Conservation (phyloP, 805 yeast genomes). For the Yamadazyma sp. region DNA sequence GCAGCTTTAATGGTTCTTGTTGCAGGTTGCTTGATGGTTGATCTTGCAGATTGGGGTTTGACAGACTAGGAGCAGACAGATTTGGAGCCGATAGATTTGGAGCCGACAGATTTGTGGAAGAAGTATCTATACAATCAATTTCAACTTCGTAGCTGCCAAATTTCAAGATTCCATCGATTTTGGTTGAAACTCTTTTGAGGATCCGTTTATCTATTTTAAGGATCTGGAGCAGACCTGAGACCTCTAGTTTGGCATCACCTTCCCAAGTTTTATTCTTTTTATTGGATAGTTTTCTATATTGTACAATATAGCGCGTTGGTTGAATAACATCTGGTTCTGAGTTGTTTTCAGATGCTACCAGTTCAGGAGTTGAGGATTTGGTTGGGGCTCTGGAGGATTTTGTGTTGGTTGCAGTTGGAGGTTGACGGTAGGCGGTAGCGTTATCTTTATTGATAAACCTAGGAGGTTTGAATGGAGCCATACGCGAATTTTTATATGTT, state of each 20-base stretch:
- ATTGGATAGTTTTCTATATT: conserved; percentile 68
- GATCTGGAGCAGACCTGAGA: conserved; percentile 16
- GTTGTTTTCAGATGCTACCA: too few species aligned
- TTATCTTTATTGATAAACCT: conserved; percentile 17
- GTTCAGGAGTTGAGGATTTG: too few species aligned
- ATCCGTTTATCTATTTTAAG: conserved; percentile 29
- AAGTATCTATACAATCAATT: conserved; percentile 54
- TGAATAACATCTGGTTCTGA: too few species aligned
- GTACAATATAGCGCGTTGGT: conserved; percentile 43
- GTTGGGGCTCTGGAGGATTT: not conserved
- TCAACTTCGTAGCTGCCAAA: conserved; percentile 64
- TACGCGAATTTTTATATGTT: too few species aligned
- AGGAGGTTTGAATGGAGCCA: conserved; percentile 56
- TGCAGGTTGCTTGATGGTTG: too few species aligned
- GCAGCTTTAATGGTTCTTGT: too few species aligned
- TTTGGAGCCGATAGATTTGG: too few species aligned
- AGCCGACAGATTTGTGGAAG: too few species aligned
- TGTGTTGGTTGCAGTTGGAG: not conserved
- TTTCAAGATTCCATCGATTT: conserved; percentile 12
- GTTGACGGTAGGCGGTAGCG: not conserved
- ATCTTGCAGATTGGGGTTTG: too few species aligned
- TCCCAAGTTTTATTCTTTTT: conserved; percentile 94
- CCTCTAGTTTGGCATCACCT: conserved; percentile 70
- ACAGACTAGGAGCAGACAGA: too few species aligned
- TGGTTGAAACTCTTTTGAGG: conserved; percentile 13